Base-by-base conservation (phyloP, 169 alveolate genomes). In the Ichthyophthirius multifiliis region DNA sequence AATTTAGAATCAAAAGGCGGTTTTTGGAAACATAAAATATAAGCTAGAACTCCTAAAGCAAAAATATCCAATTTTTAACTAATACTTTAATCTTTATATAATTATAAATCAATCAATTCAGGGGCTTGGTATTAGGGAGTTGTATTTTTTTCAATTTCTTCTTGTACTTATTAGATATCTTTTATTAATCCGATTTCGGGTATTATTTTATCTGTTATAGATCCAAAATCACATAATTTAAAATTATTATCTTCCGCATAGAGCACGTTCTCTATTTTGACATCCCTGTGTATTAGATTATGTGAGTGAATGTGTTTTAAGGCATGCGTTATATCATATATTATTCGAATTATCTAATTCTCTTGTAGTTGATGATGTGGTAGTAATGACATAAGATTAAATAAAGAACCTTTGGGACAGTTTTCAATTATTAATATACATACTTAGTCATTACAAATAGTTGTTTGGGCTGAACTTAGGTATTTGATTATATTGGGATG, bases 51-150 rank as follows among this genome's bases (percentile, higher is more conserved):
- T 7, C 95, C 97, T 34, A 93, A 79, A 23, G 95, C 89, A 90
- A 94, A 93, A 27, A 93, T 86, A 75, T 93, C 97, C 15, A 90
- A 90, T 65, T 84, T 83, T 65, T 90, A 91, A 34, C 73, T 79
- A 20, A 90, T 87, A 3, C 84, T 76, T 55, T 39, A 86, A 32
- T 89, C 92, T 0, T 91, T 71, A 64, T 85, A 89, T 18, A 89
- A 75, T 7, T 55, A 9, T 10, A 39, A 39, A 82, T 93, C 95
- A 12, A 92, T 45, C 75, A 86, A 76, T 82, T 93, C 97, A 0
- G 97, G 97, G 3, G 97, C 95, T 39, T 94, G 39, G 77, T 90
- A 90, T 65, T 74, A 71, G 16, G 94, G 92, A 27, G 95, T 89
- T 1, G 95, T 86, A 65, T 76, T 79, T 39, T 76, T 87, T 46